Conservation (phyloP, 1,284 basidiomycete species). For the Cutaneotrichosporon daszewskae region DNA sequence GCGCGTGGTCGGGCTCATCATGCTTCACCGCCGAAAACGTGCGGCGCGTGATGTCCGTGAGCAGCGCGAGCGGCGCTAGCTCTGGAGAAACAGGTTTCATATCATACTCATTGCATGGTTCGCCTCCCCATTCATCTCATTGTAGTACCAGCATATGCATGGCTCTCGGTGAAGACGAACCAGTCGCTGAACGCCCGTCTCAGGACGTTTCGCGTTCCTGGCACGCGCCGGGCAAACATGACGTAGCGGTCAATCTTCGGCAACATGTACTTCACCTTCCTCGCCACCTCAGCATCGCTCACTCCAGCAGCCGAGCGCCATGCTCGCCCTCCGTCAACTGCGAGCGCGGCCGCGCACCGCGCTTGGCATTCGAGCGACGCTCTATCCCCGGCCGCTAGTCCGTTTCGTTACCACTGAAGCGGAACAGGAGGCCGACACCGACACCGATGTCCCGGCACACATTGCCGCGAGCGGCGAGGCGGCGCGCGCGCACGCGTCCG, state of each 20-base stretch:
- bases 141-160: slow-evolving; percentile 5
- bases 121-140: slow-evolving; percentile 11
- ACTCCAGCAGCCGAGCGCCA: too few species aligned
- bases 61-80: too few species aligned
- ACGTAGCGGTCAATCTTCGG: too few species aligned
- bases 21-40: slow-evolving; percentile 34
- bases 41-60: background rate
- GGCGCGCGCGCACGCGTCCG: slow-evolving; percentile 32
- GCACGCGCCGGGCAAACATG: too few species aligned
- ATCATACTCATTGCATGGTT: slow-evolving; percentile 1
- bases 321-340: too few species aligned
- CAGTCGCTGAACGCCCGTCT: background rate
- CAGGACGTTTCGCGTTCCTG: background rate
- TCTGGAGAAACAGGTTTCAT: background rate
- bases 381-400: too few species aligned
- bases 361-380: too few species aligned
- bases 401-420: too few species aligned
- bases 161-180: background rate
- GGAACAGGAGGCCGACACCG: too few species aligned
- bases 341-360: too few species aligned
- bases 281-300: too few species aligned
- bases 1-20: slow-evolving; percentile 31
- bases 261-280: too few species aligned
- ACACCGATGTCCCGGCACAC: slow-evolving; percentile 4
- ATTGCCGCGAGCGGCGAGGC: slow-evolving; percentile 9